Base-by-base conservation (phyloP, 1,284 basidiomycete genomes). In the Cryptococcus wingfieldii region DNA sequence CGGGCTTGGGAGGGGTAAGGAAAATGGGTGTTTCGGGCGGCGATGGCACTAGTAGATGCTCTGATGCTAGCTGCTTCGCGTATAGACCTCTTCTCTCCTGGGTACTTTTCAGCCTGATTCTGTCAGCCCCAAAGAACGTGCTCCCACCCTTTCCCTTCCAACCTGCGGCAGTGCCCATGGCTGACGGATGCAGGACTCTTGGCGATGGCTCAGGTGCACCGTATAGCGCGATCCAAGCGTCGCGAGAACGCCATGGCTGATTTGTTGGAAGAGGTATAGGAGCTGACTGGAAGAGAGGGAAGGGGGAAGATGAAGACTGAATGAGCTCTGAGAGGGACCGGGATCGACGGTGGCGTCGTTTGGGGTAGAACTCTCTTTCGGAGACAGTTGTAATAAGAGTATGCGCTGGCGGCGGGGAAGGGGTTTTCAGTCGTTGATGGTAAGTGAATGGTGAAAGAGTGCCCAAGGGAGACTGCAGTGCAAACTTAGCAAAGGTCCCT, bases 221-320 rank as follows among this genome's bases (percentile, higher is more conserved):
- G 43, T 72, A 65, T 2, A 70, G 58, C 0, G 68, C 69, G 5
- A 55, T 47, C 70, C 70, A 72, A 2, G 64, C 63, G 23, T 69
- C 69, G 14, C 63, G 59, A 12, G 60, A 64, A 38, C 70, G 52
- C 70, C 69, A 72, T 16, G 70, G 70, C 57, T 72, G 69, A n/a
- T 63, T 50, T 6, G 50, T 41, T n/a, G 38, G 42, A 28, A 38
- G 27, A 12, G 41, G 41, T 16, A 2, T 8, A 6, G 41, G 16
- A 42, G 41, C 5, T 12, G 41, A 8, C 10, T 9, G 41, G 7
- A 23, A 42, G 39, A 55, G 50, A 25, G 50, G 38, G 47, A 53
- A 48, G 48, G 62, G 55, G 1, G 62, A 60, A 16, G 45, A 34
- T 5, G 55, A 48, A 3, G 50, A 47, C 1, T 47, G 43, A 38